These are phyloP conservation scores for Paramecium caudatum DNA, from an alignment of 73 alveolate genomes.

Conservation along the genomic window DNA sequence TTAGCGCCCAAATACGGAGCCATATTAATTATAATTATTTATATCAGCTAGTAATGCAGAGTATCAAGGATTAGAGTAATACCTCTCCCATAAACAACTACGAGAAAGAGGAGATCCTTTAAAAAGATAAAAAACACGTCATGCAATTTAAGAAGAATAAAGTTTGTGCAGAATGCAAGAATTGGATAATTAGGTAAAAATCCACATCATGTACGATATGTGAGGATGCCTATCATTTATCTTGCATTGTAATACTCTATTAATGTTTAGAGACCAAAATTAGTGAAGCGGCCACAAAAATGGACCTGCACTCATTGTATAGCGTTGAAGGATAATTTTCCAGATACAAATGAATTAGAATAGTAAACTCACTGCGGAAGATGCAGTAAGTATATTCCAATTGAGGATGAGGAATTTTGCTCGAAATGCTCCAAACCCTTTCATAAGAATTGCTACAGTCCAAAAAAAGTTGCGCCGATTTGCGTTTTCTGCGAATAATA, in stretches of 20 bases:
- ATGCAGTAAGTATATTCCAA: slow-evolving; percentile 8
- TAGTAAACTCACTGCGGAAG: slow-evolving; percentile 22
- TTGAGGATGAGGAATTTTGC: slow-evolving; percentile 21
- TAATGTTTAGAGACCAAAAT: slow-evolving; percentile 20
- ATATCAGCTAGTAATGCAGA: too few relatives aligned
- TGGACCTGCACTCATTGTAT: slow-evolving; percentile 49
- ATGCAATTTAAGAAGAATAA: slow-evolving; percentile 5
- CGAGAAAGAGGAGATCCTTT: background rate
- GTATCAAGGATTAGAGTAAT: too few relatives aligned
- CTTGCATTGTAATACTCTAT: slow-evolving; percentile 38
- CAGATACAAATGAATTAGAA: slow-evolving; percentile 32
- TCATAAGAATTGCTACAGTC: slow-evolving; percentile 67
- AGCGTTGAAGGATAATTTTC: background rate
- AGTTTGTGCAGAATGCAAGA: slow-evolving; percentile 6
- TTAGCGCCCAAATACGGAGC: too few relatives aligned
- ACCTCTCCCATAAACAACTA: too few relatives aligned
- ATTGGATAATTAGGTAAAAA: background rate
- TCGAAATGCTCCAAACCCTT: background rate
- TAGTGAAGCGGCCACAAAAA: background rate
- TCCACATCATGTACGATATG: slow-evolving; percentile 68
- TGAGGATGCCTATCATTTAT: slow-evolving; percentile 72
- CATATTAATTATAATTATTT: too few relatives aligned
- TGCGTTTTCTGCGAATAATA: slow-evolving; percentile 21
- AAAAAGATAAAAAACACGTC: background rate
- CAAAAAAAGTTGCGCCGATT: slow-evolving; percentile 53